Evolutionary conservation across 2,329 filamentous ascomycete species (phyloP).

Genomic region (Penicillium aurantiogriseum): DNA sequence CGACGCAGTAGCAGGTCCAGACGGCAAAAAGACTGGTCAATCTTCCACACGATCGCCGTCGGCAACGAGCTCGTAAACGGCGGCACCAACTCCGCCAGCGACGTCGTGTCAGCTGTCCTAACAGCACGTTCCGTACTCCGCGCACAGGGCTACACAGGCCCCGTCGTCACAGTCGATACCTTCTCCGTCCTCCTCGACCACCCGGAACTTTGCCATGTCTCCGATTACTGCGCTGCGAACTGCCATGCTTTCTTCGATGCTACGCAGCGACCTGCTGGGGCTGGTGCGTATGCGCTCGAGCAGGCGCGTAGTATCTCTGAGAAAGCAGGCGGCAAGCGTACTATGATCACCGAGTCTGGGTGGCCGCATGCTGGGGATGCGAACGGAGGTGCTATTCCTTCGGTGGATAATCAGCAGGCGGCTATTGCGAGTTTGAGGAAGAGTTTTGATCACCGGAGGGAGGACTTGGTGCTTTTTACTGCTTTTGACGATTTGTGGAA

Average conservation of each 20-base stretch:
- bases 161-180: conserved; percentile 78
- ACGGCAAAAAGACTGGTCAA: conserved; percentile 57
- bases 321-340: conserved; percentile 55
- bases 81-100: conserved; percentile 51
- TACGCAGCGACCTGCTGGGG: conserved; percentile 56
- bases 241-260: conserved; percentile 80
- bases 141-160: conserved; percentile 65
- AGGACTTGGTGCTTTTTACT: conserved; percentile 67
- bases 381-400: conserved; percentile 69
- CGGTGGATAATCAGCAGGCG: conserved; percentile 61
- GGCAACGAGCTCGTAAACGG: conserved; percentile 79
- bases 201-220: conserved; percentile 67
- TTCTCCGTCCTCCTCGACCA: conserved; percentile 66
- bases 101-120: conserved; percentile 59
- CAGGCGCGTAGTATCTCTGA: conserved; percentile 52
- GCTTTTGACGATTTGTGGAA: conserved; percentile 83
- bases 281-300: conserved; percentile 65
- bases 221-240: conserved; percentile 79
- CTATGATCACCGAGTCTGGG: conserved; percentile 78
- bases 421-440: conserved; percentile 66
- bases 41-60: conserved; percentile 69
- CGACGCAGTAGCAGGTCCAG: conserved; percentile 51
- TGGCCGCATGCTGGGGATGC: conserved; percentile 70
- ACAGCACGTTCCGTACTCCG: conserved; percentile 59
- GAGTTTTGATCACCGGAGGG: conserved; percentile 50